Conservation (phyloP, 345 rosid species). For the Eutrema heterophyllum region DNA sequence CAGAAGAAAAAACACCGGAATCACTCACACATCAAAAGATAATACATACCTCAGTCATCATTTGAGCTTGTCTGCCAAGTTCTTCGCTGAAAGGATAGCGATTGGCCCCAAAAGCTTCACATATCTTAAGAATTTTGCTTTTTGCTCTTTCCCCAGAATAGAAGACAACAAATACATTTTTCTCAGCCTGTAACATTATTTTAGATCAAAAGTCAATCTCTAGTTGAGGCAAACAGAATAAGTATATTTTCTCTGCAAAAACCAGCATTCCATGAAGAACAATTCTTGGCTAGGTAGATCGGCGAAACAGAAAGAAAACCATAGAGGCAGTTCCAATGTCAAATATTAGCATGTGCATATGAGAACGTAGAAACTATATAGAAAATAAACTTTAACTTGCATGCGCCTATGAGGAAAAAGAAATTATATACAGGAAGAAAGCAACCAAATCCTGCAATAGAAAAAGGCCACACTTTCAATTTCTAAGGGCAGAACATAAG, state of each 20-base stretch:
- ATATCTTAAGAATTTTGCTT: slow-evolving; percentile 82
- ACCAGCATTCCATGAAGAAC: not conserved
- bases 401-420: not conserved
- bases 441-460: not conserved
- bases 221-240: slow-evolving; percentile 5
- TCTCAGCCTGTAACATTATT: slow-evolving; percentile 61
- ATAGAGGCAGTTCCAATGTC: not conserved
- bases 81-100: slow-evolving; percentile 90
- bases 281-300: not conserved
- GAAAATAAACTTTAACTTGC: not conserved
- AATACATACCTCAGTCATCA: slow-evolving; percentile 54
- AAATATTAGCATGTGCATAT: not conserved
- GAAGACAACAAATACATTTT: slow-evolving; percentile 82
- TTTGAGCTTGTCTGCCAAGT: slow-evolving; percentile 61
- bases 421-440: not conserved
- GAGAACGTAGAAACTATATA: not conserved
- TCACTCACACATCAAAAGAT: not conserved
- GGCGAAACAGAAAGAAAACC: not conserved
- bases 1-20: not conserved
- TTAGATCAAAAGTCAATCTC: slow-evolving; percentile 22
- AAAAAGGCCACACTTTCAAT: not conserved
- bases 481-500: slow-evolving; percentile 1
- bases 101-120: slow-evolving; percentile 98
- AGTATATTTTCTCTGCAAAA: not conserved
- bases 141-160: slow-evolving; percentile 91